A percentile compares a stretch with the other conserved stretches of the same genome.
phyloP scores from a whole-genome alignment of 2,329 filamentous ascomycete genomes.

The Myriosclerotinia duriaeana region DNA sequence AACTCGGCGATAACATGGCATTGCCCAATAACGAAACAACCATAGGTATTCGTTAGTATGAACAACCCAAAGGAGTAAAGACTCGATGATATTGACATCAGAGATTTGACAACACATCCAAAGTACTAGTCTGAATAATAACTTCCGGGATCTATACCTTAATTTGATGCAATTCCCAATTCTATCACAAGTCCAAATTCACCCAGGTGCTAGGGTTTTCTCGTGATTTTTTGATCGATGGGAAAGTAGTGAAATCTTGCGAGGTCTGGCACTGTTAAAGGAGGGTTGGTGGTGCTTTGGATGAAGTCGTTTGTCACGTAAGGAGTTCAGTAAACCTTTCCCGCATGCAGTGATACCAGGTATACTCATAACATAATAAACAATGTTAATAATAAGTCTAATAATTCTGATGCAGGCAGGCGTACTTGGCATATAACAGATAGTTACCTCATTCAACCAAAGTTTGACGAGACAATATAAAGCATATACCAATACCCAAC shows the following conservation, averaged over 20 bases:
- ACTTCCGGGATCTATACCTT: not conserved
- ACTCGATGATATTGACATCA: not conserved
- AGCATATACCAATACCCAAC: not conserved
- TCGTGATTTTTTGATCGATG: not conserved
- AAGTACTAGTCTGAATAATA: not conserved
- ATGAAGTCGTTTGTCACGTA: not conserved
- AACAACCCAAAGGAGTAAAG: slow-evolving; percentile 5
- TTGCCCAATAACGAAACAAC: not conserved
- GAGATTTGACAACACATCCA: slow-evolving; percentile 15
- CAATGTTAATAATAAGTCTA: not conserved
- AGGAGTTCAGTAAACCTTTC: not conserved
- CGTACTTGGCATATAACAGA: slow-evolving; percentile 6
- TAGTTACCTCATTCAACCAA: not conserved
- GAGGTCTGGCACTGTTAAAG: not conserved
- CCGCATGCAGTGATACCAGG: slow-evolving; percentile 5
- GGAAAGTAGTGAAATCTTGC: not conserved
- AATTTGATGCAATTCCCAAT: not conserved
- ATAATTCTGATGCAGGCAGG: slow-evolving; percentile 2
- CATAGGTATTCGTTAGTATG: not conserved
- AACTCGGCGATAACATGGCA: not conserved
- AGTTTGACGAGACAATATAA: not conserved
- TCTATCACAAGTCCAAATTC: not conserved
- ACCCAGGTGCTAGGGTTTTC: not conserved
- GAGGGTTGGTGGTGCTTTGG: not conserved
- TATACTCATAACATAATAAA: not conserved